Conservation (phyloP, 805 yeast genomes). For the Wickerhamiella parazyma region DNA sequence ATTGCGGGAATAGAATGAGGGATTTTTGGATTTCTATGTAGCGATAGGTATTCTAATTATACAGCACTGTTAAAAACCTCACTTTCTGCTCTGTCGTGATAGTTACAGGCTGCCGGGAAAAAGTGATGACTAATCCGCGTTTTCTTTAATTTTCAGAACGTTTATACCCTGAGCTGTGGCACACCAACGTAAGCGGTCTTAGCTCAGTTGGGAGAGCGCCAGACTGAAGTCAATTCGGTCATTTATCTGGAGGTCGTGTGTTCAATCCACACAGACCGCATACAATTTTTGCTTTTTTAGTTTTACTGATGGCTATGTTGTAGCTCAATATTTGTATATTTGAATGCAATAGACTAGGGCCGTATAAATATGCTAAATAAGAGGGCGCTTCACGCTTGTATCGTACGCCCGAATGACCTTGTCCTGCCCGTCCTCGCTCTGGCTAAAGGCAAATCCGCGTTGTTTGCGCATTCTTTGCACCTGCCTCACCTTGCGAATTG, state of each 20-base stretch:
- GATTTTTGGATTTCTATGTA: too few species aligned
- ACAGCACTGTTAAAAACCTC: too few species aligned
- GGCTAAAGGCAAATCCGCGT: slow-evolving; percentile 97
- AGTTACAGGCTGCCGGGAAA: too few species aligned
- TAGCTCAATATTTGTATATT: not conserved
- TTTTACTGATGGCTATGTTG: not conserved
- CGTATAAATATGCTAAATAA: not conserved
- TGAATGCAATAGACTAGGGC: not conserved
- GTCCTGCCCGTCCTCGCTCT: slow-evolving; percentile 89
- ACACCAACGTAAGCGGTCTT: slow-evolving; percentile 27
- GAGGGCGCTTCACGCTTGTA: slow-evolving; percentile 46
- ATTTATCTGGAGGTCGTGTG: slow-evolving; percentile 66
- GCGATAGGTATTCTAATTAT: too few species aligned
- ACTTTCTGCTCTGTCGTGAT: too few species aligned
- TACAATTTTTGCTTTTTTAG: slow-evolving; percentile 3
- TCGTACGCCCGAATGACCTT: slow-evolving; percentile 86
- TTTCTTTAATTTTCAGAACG: too few species aligned
- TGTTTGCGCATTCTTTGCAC: slow-evolving; percentile 97
- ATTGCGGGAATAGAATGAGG: too few species aligned
- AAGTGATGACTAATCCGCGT: too few species aligned
- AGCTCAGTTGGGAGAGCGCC: slow-evolving; percentile 40
- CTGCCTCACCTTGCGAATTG: slow-evolving; percentile 93
- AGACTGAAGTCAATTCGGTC: slow-evolving; percentile 28
- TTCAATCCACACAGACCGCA: slow-evolving; percentile 52
- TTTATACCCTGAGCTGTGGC: too few species aligned